Percentiles rank a stretch among this genome's conserved stretches.
Evolutionary conservation across 345 rosid genomes (phyloP).

Genomic region (Brassica rapa): DNA sequence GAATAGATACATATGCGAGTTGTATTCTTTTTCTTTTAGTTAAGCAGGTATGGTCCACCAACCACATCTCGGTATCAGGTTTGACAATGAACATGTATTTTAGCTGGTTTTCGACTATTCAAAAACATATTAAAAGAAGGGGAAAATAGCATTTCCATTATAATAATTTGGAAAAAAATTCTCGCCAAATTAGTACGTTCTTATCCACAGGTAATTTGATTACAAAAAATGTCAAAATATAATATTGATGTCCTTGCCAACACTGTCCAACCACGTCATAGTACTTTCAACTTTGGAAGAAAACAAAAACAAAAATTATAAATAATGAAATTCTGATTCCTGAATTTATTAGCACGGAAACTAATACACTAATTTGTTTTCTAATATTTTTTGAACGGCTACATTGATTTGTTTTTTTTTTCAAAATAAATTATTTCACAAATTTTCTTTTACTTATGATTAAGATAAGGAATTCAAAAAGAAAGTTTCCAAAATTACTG

Average conservation of each 20-base stretch:
- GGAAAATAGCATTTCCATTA: background rate
- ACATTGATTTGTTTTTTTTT: background rate
- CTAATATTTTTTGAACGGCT: background rate
- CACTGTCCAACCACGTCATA: background rate
- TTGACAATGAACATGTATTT: conserved; percentile 28
- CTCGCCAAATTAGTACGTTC: conserved; percentile 16
- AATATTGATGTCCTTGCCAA: conserved; percentile 1
- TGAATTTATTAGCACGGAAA: conserved; percentile 5
- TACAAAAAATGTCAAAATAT: conserved; percentile 8
- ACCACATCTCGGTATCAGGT: conserved; percentile 27
- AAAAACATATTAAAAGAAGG: background rate
- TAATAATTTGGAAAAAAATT: conserved; percentile 3
- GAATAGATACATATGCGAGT: background rate
- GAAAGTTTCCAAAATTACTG: background rate
- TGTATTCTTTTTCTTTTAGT: conserved; percentile 3
- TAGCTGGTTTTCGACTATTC: conserved; percentile 28
- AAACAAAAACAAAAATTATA: background rate
- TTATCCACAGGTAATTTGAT: conserved; percentile 22
- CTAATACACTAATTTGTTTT: background rate
- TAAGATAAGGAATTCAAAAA: background rate
- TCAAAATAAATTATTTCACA: background rate
- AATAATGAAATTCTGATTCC: background rate
- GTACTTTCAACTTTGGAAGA: background rate
- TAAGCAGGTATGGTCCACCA: conserved; percentile 33
- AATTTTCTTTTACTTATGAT: background rate